Evolutionary conservation across 257 asterid genomes (phyloP).

Genomic region (Euphrasia confusa): DNA sequence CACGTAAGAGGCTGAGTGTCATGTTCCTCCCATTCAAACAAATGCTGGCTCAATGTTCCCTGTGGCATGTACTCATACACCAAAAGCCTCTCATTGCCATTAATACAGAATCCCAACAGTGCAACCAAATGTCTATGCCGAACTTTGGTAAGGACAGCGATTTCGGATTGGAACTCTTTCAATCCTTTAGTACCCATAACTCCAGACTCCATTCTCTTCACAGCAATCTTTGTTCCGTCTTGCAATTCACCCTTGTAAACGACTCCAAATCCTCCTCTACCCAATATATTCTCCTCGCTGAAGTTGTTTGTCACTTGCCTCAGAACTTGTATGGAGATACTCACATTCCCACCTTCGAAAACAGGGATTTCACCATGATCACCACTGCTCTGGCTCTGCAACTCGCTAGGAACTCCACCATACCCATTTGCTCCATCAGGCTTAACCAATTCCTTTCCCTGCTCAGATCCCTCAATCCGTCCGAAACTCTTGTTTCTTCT

Average conservation of each 20-base stretch:
- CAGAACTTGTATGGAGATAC: conserved; percentile 69
- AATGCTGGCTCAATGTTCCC: conserved; percentile 82
- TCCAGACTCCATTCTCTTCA: conserved; percentile 92
- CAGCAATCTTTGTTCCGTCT: conserved; percentile 93
- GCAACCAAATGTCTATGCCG: conserved; percentile 94
- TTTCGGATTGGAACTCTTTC: conserved; percentile 92
- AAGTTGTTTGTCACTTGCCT: conserved; percentile 83
- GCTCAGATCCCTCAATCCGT: conserved; percentile 51
- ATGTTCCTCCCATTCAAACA: conserved; percentile 68
- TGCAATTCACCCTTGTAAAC: conserved; percentile 87
- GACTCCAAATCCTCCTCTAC: conserved; percentile 89
- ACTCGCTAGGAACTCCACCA: conserved; percentile 45
- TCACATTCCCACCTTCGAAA: conserved; percentile 71
- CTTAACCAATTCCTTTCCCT: conserved; percentile 52
- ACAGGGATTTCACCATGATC: conserved; percentile 60
- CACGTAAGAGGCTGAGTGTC: conserved; percentile 60
- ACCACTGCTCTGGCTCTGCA: conserved; percentile 76
- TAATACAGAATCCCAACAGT: conserved; percentile 80
- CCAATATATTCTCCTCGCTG: conserved; percentile 60
- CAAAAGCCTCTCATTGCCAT: conserved; percentile 86
- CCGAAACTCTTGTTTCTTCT: conserved; percentile 48
- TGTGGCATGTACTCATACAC: conserved; percentile 95
- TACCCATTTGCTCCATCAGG: conserved; percentile 38
- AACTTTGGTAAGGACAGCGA: conserved; percentile 88
- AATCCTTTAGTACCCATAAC: conserved; percentile 85